Conservation (phyloP, 2,329 filamentous ascomycete species). For the Boeremia exigua region DNA sequence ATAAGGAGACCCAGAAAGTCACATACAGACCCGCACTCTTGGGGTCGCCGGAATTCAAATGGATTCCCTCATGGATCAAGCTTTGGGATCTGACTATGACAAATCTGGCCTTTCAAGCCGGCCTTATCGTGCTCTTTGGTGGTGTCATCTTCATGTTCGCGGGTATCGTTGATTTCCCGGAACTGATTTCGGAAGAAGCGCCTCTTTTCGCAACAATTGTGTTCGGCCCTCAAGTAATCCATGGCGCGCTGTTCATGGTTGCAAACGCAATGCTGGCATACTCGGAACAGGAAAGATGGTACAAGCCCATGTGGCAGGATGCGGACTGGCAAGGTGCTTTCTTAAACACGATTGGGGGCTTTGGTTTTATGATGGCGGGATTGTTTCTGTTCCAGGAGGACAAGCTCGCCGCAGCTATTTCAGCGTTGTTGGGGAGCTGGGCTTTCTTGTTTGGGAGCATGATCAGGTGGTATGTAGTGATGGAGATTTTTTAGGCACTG, state of each 20-base stretch:
- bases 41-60: constrained; percentile 32
- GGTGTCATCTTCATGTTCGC: constrained; percentile 41
- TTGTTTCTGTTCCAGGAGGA: constrained; percentile 28
- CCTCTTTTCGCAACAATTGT: constrained; percentile 25
- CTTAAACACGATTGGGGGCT: constrained; percentile 33
- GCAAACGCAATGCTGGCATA: constrained; percentile 37
- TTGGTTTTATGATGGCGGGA: constrained; percentile 38
- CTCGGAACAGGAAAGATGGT: constrained; percentile 36
- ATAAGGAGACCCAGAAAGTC: constrained; percentile 12
- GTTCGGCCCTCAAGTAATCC: constrained; percentile 34
- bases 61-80: constrained; percentile 28
- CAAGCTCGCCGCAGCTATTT: constrained; percentile 20
- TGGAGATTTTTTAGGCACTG: constrained; percentile 23
- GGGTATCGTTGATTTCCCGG: constrained; percentile 36
- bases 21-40: constrained; percentile 33
- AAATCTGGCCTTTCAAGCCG: constrained; percentile 37
- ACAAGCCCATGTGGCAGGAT: constrained; percentile 28
- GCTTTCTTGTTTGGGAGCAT: constrained; percentile 36
- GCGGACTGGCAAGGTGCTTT: constrained; percentile 37
- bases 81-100: constrained; percentile 24
- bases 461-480: constrained; percentile 34
- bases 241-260: constrained; percentile 34
- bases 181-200: constrained; percentile 25
- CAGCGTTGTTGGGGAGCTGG: constrained; percentile 34
- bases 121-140: constrained; percentile 37